Conservation (phyloP, 208 protist genomes). For the Crithidia brevicula region DNA sequence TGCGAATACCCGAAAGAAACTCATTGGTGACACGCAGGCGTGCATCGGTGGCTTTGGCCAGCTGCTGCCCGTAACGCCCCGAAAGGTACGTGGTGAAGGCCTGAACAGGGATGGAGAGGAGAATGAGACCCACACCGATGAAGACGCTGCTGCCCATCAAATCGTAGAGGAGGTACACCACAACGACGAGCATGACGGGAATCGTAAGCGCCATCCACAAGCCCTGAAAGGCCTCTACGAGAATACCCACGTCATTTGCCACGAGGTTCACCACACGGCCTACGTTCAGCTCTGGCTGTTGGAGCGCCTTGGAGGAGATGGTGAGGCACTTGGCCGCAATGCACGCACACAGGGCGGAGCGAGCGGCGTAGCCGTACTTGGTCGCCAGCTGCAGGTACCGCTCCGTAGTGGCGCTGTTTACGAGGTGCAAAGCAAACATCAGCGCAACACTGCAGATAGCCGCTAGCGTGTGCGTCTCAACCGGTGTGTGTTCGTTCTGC, state of each 20-base stretch:
- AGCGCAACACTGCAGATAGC: not conserved
- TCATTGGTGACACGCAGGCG: slow-evolving; percentile 93
- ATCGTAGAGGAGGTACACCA: slow-evolving; percentile 61
- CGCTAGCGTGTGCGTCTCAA: not conserved
- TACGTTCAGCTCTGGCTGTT: slow-evolving; percentile 71
- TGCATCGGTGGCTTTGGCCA: slow-evolving; percentile 66
- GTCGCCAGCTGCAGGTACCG: slow-evolving; percentile 2
- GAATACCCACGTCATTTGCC: slow-evolving; percentile 1
- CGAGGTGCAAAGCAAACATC: not conserved
- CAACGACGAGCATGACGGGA: slow-evolving; percentile 49
- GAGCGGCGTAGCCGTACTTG: slow-evolving; percentile 1
- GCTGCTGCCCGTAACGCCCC: slow-evolving; percentile 15
- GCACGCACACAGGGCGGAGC: not conserved
- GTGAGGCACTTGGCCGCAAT: slow-evolving; percentile 84
- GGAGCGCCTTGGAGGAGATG: slow-evolving; percentile 36
- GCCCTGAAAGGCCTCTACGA: slow-evolving; percentile 4
- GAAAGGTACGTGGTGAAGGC: slow-evolving; percentile 52
- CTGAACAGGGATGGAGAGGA: slow-evolving; percentile 76
- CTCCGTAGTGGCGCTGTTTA: not conserved
- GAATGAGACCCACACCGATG: slow-evolving; percentile 66
- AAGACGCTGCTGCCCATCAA: slow-evolving; percentile 69
- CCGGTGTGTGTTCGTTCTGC: not conserved
- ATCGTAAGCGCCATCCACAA: slow-evolving; percentile 38
- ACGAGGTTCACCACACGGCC: slow-evolving; percentile 85
- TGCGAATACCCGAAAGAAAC: slow-evolving; percentile 89